Base-by-base conservation (phyloP, 208 protist genomes). In the Leishmania tropica region DNA sequence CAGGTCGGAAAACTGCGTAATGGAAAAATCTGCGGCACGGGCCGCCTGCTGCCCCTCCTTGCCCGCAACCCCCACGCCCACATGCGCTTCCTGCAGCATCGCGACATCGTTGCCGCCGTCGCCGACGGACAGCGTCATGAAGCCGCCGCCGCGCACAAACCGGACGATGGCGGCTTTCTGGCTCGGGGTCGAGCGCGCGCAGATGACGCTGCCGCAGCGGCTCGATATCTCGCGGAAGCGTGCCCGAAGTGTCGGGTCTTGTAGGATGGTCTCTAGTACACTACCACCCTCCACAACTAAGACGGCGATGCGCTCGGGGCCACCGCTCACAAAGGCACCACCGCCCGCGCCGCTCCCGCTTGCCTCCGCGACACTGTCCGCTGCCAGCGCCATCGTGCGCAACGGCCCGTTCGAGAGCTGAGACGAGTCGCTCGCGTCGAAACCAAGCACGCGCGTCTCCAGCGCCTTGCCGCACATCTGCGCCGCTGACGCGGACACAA, bases 81-180 rank as follows among this genome's bases (percentile, higher is more conserved):
- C 89, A 80, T 98, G 90, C 1, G 97, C 98, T 83, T 97, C 93
- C 81, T 99, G 96, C 62, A 99, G 92, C 98, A 99, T 99, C 31
- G 94, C 87, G 4, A 99, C 97, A 83, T 99, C 97, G 88, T 99
- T 99, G 62, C 96, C 97, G 76, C 98, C 98, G 87, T 99, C 98
- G 42, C 98, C 98, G 87, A 99, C 95, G 28, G 97, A 86, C n/a
- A 99, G 89, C 40, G 95, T 98, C 83, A 97, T 90, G 45, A 80
- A 88, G 48, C 89, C 89, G n/a, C 64, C 51, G 0, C 77, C 71
- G 21, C 92, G 86, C 40, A 97, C 92, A 74, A 99, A 88, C n/a
- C 85, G 72, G 5, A 97, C 95, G 40, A 99, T 78, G 56, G 84
- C 82, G 13, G 97, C 96, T 84, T 99, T 99, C 83, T 99, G 98